Evolutionary conservation across 441 rosid genomes (phyloP), one percentile per base, ranked within the genome.

Genomic region (Francoa sonchifolia): DNA sequence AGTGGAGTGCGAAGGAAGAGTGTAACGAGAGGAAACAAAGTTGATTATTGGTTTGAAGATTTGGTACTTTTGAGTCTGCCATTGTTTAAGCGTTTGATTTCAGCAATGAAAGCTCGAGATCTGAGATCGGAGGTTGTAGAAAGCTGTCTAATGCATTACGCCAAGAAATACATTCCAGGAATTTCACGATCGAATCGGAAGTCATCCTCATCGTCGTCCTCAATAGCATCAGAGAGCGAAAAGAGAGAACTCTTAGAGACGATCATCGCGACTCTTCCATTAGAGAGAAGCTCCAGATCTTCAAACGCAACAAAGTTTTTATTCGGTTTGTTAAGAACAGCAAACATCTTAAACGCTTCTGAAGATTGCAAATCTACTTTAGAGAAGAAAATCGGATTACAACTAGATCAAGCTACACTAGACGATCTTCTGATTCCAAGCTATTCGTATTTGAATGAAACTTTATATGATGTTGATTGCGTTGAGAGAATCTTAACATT

Each of bases 351-450:
- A 38, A 75, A 68, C 37, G 76, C 80, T 0, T 66, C 80, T 5
- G 71, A 71, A 27, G 54, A 56, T 4, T 70, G 78, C 60, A 72
- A 65, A 4, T 44, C 69, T 26, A 42, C 62, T 4, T 23, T 79
- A 25, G 81, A 79, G 74, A 75, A 54, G 48, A 75, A 69, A 63
- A 73, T 79, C 13, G 83, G 76, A 35, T 54, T 66, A 29, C 80
- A 70, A 62, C 77, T 79, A 8, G 80, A 79, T 22, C 57, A 59
- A 57, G 83, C 76, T 26, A 66, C 74, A 23, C 73, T 75, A 9
- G 88, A 79, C 55, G 88, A 79, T 57, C 41, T 79, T 17, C 66
- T 79, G 40, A 74, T 79, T 28, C 88, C 88, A 5, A 79, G 88
- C 44, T 79, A 79, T 32, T 79, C 88, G 0, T 75, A 75, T 62